These are phyloP conservation scores for Metschnikowia cubensis DNA, from an alignment of 805 yeast species.

Conservation along the genomic window DNA sequence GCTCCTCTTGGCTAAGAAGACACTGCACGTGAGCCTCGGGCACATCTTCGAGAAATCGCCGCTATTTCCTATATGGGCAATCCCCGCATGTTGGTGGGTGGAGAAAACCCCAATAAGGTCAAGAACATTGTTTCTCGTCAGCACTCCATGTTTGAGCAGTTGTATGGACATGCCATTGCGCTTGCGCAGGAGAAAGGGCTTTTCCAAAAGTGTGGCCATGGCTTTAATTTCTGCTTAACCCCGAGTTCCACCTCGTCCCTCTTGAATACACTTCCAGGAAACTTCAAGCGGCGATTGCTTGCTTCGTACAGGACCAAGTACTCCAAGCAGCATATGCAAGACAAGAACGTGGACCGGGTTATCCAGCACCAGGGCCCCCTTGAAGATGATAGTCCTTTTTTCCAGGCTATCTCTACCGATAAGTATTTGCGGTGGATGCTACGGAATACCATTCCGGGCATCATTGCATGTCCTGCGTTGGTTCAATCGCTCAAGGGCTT, in stretches of 20 bases:
- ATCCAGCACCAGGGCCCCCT: not conserved
- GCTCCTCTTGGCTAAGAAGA: conserved; percentile 54
- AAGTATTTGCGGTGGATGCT: conserved; percentile 31
- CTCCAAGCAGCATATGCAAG: not conserved
- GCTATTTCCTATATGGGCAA: conserved; percentile 86
- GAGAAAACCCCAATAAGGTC: conserved; percentile 89
- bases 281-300: conserved; percentile 10
- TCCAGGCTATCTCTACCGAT: conserved; percentile 42
- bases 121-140: conserved; percentile 81
- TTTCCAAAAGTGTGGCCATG: not conserved
- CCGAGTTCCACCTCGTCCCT: conserved; percentile 3
- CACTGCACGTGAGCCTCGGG: conserved; percentile 19
- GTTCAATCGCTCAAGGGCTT: conserved; percentile 80
- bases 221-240: not conserved
- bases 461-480: conserved; percentile 63
- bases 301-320: conserved; percentile 9
- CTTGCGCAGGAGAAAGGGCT: conserved; percentile 3
- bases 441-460: conserved; percentile 29
- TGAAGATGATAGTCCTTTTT: conserved; percentile 22
- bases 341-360: not conserved
- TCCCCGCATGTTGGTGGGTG: conserved; percentile 76
- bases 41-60: conserved; percentile 68
- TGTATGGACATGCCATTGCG: conserved; percentile 65
- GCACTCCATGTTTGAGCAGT: conserved; percentile 56
- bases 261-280: conserved; percentile 10